Conservation (phyloP, 495 filamentous ascomycete genomes). For the Lasiosphaeria ovina region DNA sequence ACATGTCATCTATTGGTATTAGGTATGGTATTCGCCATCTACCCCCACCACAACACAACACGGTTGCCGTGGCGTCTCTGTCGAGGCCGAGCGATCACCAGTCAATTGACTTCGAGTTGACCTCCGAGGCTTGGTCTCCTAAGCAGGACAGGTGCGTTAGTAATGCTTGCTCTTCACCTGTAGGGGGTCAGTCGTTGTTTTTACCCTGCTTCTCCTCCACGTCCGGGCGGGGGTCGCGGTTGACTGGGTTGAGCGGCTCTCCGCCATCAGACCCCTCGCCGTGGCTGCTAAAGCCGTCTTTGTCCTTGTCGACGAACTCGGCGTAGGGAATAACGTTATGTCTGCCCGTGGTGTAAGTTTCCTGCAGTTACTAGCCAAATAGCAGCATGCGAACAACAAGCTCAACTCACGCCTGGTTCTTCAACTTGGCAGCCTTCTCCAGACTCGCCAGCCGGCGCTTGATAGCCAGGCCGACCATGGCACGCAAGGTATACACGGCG, state of each 20-base stretch:
- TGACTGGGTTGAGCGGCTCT: constrained; percentile 2
- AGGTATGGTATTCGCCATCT: too few species aligned
- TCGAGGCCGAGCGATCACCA: too few species aligned
- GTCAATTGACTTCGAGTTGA: too few species aligned
- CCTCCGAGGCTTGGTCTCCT: too few species aligned
- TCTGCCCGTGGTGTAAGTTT: neutral
- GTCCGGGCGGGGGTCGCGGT: neutral
- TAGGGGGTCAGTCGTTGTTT: neutral
- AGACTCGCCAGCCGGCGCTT: constrained; percentile 28
- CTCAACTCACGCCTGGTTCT: constrained; percentile 11
- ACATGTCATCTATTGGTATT: too few species aligned
- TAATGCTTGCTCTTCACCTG: neutral
- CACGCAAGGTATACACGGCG: constrained; percentile 77
- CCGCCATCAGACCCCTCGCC: constrained; percentile 35
- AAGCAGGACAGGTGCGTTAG: neutral
- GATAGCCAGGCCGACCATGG: constrained; percentile 66
- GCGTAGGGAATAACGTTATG: constrained; percentile 9
- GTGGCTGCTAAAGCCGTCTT: constrained; percentile 28
- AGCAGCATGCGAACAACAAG: too few species aligned
- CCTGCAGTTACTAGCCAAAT: neutral
- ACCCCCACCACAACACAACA: too few species aligned
- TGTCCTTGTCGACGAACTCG: constrained; percentile 14
- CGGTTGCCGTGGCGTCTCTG: too few species aligned
- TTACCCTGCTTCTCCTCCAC: neutral
- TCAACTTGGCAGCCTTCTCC: neutral